Conservation (phyloP, 108 stramenopile species). For the Schizochytrium sp. region DNA sequence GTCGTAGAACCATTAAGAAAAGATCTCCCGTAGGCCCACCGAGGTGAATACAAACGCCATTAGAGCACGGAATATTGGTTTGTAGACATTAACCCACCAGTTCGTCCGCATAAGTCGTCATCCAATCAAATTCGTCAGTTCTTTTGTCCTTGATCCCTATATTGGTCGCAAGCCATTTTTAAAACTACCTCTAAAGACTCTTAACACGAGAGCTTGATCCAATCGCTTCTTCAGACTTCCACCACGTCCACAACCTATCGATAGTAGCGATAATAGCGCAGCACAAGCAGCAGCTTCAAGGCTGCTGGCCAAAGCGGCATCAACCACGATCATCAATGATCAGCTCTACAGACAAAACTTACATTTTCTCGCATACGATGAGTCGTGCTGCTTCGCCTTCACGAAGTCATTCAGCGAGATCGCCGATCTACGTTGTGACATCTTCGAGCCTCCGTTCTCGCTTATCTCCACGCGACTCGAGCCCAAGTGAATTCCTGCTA, state of each 20-base stretch:
- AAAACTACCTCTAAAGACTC: background rate
- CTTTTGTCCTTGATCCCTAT: too few species aligned
- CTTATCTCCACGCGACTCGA: background rate
- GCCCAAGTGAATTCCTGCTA: too few species aligned
- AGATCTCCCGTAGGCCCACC: background rate
- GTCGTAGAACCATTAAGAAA: background rate
- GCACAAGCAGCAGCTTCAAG: background rate
- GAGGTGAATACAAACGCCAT: background rate
- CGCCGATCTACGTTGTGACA: background rate
- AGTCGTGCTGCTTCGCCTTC: slow-evolving; percentile 56
- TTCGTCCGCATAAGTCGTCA: too few species aligned
- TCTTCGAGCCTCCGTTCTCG: background rate
- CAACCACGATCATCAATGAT: background rate
- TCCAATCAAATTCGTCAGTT: too few species aligned
- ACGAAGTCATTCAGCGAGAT: slow-evolving; percentile 55
- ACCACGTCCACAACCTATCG: background rate
- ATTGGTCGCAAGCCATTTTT: background rate
- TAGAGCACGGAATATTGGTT: too few species aligned
- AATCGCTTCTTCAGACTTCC: background rate
- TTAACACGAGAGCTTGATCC: too few species aligned
- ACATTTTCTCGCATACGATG: slow-evolving; percentile 21
- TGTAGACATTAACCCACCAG: too few species aligned
- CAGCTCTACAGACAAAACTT: background rate
- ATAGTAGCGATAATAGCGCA: background rate
- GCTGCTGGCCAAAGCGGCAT: background rate